These are phyloP conservation scores for Candida sp. DNA, from an alignment of 1,139 yeast genomes.

Conservation along the genomic window DNA sequence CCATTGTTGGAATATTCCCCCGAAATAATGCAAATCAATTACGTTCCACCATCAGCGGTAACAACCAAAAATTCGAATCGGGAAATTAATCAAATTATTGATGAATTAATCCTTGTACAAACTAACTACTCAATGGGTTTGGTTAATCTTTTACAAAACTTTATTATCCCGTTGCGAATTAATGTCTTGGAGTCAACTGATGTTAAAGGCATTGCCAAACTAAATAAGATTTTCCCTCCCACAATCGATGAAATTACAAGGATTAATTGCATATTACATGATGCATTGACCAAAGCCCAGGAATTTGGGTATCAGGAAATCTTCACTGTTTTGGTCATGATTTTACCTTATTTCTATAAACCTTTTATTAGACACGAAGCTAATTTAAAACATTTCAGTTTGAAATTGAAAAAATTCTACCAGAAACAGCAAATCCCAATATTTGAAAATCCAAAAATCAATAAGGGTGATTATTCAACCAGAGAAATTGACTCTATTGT, in stretches of 20 bases:
- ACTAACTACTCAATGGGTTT: conserved; percentile 69
- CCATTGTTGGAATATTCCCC: conserved; percentile 92
- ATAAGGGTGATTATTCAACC: conserved; percentile 43
- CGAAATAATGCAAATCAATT: conserved; percentile 70
- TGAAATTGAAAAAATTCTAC: conserved; percentile 42
- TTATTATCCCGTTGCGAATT: conserved; percentile 75
- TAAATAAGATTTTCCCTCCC: conserved; percentile 85
- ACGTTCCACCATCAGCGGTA: conserved; percentile 45
- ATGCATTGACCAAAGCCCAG: conserved; percentile 64
- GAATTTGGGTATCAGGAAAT: conserved; percentile 72
- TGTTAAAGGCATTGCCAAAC: conserved; percentile 52
- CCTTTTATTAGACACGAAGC: conserved; percentile 95
- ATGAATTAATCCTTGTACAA: conserved; percentile 69
- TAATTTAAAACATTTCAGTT: conserved; percentile 37
- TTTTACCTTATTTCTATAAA: conserved; percentile 86
- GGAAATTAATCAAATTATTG: conserved; percentile 45
- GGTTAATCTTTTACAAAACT: conserved; percentile 71
- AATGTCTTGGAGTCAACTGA: conserved; percentile 52
- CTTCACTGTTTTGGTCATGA: conserved; percentile 71
- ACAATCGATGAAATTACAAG: conserved; percentile 92
- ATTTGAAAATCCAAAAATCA: conserved; percentile 29
- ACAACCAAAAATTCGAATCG: conserved; percentile 4
- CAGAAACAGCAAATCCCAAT: conserved; percentile 44
- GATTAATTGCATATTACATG: conserved; percentile 79
- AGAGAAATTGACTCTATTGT: conserved; percentile 66